phyloP scores from a whole-genome alignment of 768 basidiomycete genomes.

The Rickenella mellea region DNA sequence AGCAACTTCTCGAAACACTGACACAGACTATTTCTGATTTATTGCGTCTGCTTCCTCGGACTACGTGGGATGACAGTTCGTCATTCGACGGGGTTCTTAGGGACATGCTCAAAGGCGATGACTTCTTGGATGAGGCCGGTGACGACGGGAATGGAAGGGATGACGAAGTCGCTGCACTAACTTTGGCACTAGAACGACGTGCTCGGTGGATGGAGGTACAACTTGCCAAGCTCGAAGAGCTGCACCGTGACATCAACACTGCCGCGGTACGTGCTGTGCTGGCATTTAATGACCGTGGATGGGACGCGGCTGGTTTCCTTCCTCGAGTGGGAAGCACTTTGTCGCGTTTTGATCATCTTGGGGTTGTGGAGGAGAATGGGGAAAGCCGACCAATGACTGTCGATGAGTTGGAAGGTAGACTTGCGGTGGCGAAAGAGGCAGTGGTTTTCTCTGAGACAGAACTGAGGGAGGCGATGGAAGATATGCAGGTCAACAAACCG shows the following conservation, averaged over 20 bases:
- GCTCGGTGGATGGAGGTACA: constrained; percentile 93
- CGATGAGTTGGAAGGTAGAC: constrained; percentile 69
- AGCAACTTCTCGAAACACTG: constrained; percentile 78
- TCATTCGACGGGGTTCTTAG: constrained; percentile 80
- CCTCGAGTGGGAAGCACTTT: constrained; percentile 65
- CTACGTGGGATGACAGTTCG: constrained; percentile 77
- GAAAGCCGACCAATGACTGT: constrained; percentile 43
- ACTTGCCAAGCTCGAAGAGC: constrained; percentile 77
- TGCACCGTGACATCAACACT: constrained; percentile 84
- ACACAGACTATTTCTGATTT: constrained; percentile 87
- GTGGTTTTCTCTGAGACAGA: constrained; percentile 67
- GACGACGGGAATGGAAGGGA: constrained; percentile 59
- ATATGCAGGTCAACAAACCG: constrained; percentile 47
- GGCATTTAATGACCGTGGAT: constrained; percentile 77
- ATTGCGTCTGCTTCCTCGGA: constrained; percentile 74
- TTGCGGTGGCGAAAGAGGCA: constrained; percentile 60
- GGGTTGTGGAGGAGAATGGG: constrained; percentile 38
- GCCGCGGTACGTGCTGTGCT: constrained; percentile 78
- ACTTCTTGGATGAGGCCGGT: constrained; percentile 69
- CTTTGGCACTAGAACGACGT: constrained; percentile 77
- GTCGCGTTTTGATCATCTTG: constrained; percentile 58
- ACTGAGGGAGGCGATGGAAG: constrained; percentile 67
- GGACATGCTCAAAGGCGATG: constrained; percentile 85
- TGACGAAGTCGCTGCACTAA: constrained; percentile 55
- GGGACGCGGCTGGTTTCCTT: constrained; percentile 63